Evolutionary conservation across 1,284 basidiomycete genomes (phyloP).

Genomic region (Puccinia coronata): DNA sequence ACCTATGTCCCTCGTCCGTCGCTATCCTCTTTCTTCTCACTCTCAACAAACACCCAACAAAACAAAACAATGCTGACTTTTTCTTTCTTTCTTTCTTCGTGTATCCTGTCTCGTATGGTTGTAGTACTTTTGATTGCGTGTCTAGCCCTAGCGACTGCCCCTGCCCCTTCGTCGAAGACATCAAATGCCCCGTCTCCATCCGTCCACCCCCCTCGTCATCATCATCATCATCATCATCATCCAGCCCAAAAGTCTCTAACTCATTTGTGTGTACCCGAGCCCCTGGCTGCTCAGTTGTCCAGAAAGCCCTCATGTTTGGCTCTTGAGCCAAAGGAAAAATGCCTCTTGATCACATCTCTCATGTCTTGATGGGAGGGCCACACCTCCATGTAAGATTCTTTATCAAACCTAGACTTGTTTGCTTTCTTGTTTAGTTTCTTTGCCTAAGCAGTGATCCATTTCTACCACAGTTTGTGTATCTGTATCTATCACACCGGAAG

Average conservation of each 20-base stretch:
- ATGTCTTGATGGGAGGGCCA: too few species aligned
- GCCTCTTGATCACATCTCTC: too few species aligned
- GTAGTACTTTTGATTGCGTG: constrained; percentile 40
- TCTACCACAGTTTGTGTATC: neutral
- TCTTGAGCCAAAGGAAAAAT: too few species aligned
- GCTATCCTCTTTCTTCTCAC: neutral
- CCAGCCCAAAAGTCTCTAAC: neutral
- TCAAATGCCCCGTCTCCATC: constrained; percentile 35
- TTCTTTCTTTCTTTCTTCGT: too few species aligned
- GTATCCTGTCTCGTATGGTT: neutral
- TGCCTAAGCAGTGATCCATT: neutral
- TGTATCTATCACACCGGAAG: too few species aligned
- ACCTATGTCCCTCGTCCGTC: constrained; percentile 43
- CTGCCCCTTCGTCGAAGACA: constrained; percentile 39
- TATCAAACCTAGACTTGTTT: neutral
- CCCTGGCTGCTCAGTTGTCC: constrained; percentile 23
- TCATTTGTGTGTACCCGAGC: constrained; percentile 45
- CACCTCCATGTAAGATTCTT: too few species aligned
- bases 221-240: neutral
- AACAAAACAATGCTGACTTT: too few species aligned
- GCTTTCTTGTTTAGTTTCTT: neutral
- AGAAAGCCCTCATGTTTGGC: constrained; percentile 32
- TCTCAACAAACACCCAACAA: neutral
- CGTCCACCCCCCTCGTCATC: neutral
- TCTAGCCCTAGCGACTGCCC: constrained; percentile 31